Evolutionary conservation across 2,329 filamentous ascomycete species (phyloP).

Genomic region (Aschersonia sp.): DNA sequence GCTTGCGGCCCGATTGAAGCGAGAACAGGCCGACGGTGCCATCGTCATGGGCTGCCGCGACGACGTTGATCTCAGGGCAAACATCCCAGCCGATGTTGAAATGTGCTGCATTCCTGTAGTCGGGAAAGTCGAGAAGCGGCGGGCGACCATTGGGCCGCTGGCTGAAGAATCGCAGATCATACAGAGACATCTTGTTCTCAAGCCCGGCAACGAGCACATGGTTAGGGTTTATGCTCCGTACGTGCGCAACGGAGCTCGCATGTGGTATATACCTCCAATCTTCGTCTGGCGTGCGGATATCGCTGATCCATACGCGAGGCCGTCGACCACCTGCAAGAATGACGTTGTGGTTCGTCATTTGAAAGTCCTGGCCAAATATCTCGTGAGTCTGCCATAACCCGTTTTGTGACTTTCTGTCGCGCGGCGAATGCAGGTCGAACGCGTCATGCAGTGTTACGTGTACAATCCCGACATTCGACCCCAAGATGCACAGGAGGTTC

Average conservation of each 20-base stretch:
- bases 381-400: conserved; percentile 13
- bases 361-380: conserved; percentile 35
- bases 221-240: conserved; percentile 32
- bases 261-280: conserved; percentile 20
- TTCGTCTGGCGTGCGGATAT: conserved; percentile 23
- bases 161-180: conserved; percentile 35
- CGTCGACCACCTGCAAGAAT: conserved; percentile 36
- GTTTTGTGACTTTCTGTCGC: too few species aligned
- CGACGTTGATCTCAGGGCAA: conserved; percentile 27
- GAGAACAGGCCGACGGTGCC: conserved; percentile 35
- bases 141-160: conserved; percentile 8
- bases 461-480: conserved; percentile 32
- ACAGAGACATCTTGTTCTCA: conserved; percentile 33
- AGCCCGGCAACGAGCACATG: conserved; percentile 40
- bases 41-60: conserved; percentile 39
- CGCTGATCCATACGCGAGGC: conserved; percentile 29
- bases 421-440: too few species aligned
- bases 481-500: conserved; percentile 28
- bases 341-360: conserved; percentile 25
- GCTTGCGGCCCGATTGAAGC: conserved; percentile 24
- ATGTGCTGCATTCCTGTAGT: conserved; percentile 34
- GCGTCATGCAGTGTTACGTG: conserved; percentile 1
- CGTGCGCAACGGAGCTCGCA: conserved; percentile 29
- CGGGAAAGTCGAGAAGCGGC: conserved; percentile 32
- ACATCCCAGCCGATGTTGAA: conserved; percentile 37